Conservation (phyloP, 495 filamentous ascomycete species). For the Rusavskia elegans region DNA sequence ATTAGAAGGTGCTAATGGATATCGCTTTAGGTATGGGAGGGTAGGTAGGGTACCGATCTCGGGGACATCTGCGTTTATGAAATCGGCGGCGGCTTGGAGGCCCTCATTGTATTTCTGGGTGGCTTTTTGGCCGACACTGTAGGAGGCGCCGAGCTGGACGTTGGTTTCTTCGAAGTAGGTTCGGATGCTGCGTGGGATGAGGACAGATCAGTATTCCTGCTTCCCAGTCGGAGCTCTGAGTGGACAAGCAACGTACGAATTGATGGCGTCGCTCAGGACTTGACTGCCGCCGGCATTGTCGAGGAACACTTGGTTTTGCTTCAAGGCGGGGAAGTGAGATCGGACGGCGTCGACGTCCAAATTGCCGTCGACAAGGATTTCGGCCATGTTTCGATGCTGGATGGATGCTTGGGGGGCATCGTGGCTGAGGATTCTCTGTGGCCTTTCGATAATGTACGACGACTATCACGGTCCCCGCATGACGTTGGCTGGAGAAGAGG, state of each 20-base stretch:
- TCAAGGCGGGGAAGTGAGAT: constrained; percentile 47
- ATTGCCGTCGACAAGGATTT: background rate
- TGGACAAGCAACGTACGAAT: constrained; percentile 31
- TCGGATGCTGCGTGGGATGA: constrained; percentile 30
- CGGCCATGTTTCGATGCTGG: background rate
- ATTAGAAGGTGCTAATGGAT: background rate
- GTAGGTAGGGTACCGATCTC: constrained; percentile 36
- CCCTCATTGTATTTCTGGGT: constrained; percentile 38
- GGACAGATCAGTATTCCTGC: background rate
- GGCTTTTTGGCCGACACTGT: constrained; percentile 35
- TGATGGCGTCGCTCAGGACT: constrained; percentile 42
- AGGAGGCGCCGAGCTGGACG: constrained; percentile 56
- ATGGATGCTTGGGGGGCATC: too few species aligned
- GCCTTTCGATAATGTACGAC: too few species aligned
- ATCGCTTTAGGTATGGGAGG: too few species aligned
- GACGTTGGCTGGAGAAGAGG: too few species aligned
- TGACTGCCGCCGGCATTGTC: constrained; percentile 68
- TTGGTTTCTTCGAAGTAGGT: constrained; percentile 52
- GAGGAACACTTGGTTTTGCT: constrained; percentile 49
- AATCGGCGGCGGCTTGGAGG: constrained; percentile 44
- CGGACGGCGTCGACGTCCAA: constrained; percentile 41
- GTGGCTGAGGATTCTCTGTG: too few species aligned
- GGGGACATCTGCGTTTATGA: constrained; percentile 45
- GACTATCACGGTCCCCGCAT: too few species aligned
- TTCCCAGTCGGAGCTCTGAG: background rate